Conservation (phyloP, 2,329 filamentous ascomycete species). For the Penicillium psychrosexuale region DNA sequence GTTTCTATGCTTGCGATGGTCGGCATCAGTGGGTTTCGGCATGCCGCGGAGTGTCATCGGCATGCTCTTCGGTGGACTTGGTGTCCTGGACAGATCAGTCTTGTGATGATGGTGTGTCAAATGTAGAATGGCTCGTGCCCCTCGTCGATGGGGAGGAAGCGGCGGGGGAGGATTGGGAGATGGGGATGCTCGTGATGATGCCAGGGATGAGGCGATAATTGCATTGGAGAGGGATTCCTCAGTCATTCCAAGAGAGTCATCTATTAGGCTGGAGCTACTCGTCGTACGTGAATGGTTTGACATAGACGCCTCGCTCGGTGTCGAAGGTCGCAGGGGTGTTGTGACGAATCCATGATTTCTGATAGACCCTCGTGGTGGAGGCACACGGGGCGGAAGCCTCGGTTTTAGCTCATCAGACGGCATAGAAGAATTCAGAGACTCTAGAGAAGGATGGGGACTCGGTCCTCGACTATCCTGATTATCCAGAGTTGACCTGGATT, state of each 20-base stretch:
- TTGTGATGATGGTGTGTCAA: constrained; percentile 28
- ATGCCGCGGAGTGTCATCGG: constrained; percentile 44
- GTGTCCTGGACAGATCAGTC: constrained; percentile 28
- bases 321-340: constrained; percentile 20
- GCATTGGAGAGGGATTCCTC: constrained; percentile 46
- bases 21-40: constrained; percentile 36
- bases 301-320: constrained; percentile 27
- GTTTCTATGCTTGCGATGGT: constrained; percentile 31
- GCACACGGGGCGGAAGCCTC: constrained; percentile 26
- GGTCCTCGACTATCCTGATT: constrained; percentile 7
- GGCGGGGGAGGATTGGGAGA: constrained; percentile 38
- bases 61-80: constrained; percentile 40
- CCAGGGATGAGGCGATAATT: constrained; percentile 48
- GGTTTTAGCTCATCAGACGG: constrained; percentile 22
- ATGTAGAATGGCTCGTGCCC: constrained; percentile 37
- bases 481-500: constrained; percentile 8
- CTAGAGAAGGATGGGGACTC: constrained; percentile 17
- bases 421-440: constrained; percentile 11
- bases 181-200: constrained; percentile 42
- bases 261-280: constrained; percentile 26
- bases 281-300: constrained; percentile 25
- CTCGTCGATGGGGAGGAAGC: constrained; percentile 39
- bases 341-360: constrained; percentile 10
- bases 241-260: constrained; percentile 26
- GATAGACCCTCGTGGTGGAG: constrained; percentile 11